A percentile compares a stretch with the other conserved stretches of the same genome.
phyloP scores from a whole-genome alignment of 2,329 filamentous ascomycete species.

The Alternaria longipes region DNA sequence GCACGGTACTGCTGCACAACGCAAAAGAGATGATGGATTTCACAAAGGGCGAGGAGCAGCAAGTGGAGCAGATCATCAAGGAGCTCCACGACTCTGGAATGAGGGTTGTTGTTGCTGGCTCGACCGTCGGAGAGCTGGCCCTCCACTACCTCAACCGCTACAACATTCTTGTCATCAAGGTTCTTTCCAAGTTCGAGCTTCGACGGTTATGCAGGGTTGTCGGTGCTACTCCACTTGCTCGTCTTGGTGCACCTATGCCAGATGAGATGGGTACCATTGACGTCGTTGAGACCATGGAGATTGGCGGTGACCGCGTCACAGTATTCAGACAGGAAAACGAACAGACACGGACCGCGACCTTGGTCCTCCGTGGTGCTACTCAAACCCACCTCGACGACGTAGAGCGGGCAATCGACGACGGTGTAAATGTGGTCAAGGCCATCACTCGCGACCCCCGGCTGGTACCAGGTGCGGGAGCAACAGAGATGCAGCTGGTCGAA shows the following conservation, averaged over 20 bases:
- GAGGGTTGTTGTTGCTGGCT: conserved; percentile 89
- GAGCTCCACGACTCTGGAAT: conserved; percentile 94
- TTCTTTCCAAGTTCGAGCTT: conserved; percentile 97
- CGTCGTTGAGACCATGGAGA: conserved; percentile 95
- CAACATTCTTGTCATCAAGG: conserved; percentile 94
- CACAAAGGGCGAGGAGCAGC: conserved; percentile 93
- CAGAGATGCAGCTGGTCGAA: conserved; percentile 93
- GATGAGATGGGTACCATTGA: conserved; percentile 98
- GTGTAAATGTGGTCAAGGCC: conserved; percentile 98
- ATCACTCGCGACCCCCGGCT: conserved; percentile 92
- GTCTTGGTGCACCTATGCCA: conserved; percentile 97
- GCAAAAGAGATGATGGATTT: conserved; percentile 99
- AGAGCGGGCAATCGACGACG: conserved; percentile 95
- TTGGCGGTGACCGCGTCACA: conserved; percentile 96
- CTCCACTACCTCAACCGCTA: conserved; percentile 98
- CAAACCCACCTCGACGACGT: conserved; percentile 98
- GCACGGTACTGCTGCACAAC: conserved; percentile 94
- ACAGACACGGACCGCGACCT: conserved; percentile 88
- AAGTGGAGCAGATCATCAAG: conserved; percentile 91
- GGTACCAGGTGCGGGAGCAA: conserved; percentile 92
- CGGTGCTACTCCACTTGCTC: conserved; percentile 93
- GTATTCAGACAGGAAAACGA: conserved; percentile 98
- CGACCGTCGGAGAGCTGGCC: conserved; percentile 93
- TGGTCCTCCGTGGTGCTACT: conserved; percentile 93
- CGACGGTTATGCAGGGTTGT: conserved; percentile 94